These are phyloP conservation scores for Hibiscus trionum DNA, from an alignment of 345 rosid species.

Conservation along the genomic window DNA sequence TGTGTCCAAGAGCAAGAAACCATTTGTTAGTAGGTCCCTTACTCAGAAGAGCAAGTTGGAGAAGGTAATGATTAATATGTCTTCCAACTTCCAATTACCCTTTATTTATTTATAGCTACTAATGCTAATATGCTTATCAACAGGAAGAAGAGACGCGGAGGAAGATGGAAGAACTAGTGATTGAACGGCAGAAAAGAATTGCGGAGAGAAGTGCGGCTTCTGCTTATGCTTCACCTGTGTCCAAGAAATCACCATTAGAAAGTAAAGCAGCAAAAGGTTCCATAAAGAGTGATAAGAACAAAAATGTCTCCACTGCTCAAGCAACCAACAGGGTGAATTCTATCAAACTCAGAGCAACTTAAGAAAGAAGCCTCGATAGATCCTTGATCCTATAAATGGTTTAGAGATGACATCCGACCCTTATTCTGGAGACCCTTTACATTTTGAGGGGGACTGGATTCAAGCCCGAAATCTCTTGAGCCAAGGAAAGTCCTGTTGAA, in stretches of 20 bases:
- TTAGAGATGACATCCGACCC: not conserved
- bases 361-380: conserved; percentile 3
- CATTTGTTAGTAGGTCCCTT: conserved; percentile 39
- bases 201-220: conserved; percentile 70
- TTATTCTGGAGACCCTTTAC: no score
- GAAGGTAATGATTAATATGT: conserved; percentile 32
- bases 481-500: not conserved
- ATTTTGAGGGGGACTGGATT: not conserved
- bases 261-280: conserved; percentile 29
- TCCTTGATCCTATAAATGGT: not conserved
- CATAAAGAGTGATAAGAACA: not conserved
- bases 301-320: conserved; percentile 16
- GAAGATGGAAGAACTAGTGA: conserved; percentile 52
- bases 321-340: conserved; percentile 22
- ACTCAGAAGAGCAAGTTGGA: conserved; percentile 76
- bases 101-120: not conserved
- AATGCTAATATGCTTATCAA: conserved; percentile 5
- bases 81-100: not conserved
- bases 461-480: not conserved
- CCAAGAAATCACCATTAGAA: conserved; percentile 34
- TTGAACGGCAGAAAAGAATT: conserved; percentile 75
- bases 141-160: conserved; percentile 79
- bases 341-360: conserved; percentile 28
- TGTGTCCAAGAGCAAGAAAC: conserved; percentile 36
- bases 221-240: conserved; percentile 23